Percentiles rank a stretch among this genome's conserved stretches.
These are phyloP conservation scores for Ogataea paraovalis DNA, from an alignment of 805 yeast genomes.

Conservation along the genomic window DNA sequence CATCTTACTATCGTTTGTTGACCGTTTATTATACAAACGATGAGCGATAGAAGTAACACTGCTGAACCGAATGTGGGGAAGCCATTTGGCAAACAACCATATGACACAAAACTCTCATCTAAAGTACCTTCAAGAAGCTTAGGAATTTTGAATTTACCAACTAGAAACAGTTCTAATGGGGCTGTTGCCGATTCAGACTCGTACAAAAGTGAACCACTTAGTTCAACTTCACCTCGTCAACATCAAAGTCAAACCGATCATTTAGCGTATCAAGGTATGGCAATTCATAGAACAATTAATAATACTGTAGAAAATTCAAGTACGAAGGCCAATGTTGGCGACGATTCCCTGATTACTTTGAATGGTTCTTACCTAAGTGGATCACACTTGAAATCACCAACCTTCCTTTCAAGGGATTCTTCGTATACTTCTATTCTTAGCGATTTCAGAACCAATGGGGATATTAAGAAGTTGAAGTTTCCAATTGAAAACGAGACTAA, in stretches of 20 bases:
- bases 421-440: slow-evolving; percentile 6
- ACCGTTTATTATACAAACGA: not conserved
- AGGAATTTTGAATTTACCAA: not conserved
- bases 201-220: slow-evolving; percentile 5
- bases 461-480: slow-evolving; percentile 6
- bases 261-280: not conserved
- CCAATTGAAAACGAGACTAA: not conserved
- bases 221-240: slow-evolving; percentile 1
- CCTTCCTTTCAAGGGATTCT: slow-evolving; percentile 5
- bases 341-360: not conserved
- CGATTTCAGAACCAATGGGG: slow-evolving; percentile 5
- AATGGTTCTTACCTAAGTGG: not conserved
- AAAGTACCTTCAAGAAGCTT: not conserved
- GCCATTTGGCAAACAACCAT: not conserved
- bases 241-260: not conserved
- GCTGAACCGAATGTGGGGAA: not conserved
- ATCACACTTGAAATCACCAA: not conserved
- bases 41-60: not conserved
- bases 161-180: slow-evolving; percentile 3
- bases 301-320: not conserved
- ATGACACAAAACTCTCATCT: not conserved
- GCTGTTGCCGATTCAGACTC: slow-evolving; percentile 9
- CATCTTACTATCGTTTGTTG: no score
- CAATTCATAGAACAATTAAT: not conserved
- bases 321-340: not conserved